phyloP scores from a whole-genome alignment of 2,329 filamentous ascomycete genomes.

The Penicillium sclerotigenum region DNA sequence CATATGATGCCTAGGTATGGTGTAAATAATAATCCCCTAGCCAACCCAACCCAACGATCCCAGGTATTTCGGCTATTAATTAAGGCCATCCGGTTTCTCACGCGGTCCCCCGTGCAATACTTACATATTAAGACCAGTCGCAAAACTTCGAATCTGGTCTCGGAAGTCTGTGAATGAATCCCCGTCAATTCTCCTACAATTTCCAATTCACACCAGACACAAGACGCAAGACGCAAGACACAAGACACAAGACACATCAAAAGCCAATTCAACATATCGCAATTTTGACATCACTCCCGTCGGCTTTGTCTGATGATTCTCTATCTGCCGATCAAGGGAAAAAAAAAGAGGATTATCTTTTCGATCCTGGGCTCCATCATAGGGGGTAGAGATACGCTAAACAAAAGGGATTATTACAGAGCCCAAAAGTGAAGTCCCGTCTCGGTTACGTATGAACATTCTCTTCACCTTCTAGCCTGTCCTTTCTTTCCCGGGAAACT shows the following conservation, averaged over 20 bases:
- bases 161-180: conserved; percentile 13
- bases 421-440: conserved; percentile 12
- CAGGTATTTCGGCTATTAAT: conserved; percentile 6
- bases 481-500: conserved; percentile 17
- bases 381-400: conserved; percentile 23
- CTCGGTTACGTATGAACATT: conserved; percentile 29
- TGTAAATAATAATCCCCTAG: conserved; percentile 8
- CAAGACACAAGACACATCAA: not conserved
- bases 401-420: conserved; percentile 9
- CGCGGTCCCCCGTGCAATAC: conserved; percentile 15
- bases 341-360: not conserved
- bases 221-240: conserved; percentile 2
- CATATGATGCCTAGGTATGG: conserved; percentile 25
- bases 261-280: conserved; percentile 10
- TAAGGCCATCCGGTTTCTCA: conserved; percentile 16
- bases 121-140: conserved; percentile 5
- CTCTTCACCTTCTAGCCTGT: conserved; percentile 25
- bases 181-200: not conserved
- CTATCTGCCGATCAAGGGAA: not conserved
- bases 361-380: conserved; percentile 22
- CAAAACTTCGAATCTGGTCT: conserved; percentile 13
- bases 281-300: conserved; percentile 1
- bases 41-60: not conserved
- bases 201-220: not conserved
- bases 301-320: conserved; percentile 5